phyloP scores from a whole-genome alignment of 345 rosid genomes.

The Ceriops zippeliana region DNA sequence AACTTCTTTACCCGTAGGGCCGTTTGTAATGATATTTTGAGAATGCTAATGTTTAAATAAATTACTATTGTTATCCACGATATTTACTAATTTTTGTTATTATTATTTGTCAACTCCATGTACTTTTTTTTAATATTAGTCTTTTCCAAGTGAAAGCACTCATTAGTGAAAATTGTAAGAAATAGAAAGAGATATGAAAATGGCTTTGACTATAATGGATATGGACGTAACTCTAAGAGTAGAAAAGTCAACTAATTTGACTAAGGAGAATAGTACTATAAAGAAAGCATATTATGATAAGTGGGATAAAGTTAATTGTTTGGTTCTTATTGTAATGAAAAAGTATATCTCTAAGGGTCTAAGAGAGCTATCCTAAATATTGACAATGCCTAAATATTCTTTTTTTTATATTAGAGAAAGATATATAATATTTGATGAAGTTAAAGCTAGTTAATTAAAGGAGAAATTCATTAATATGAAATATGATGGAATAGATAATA shows the following conservation, averaged over 20 bases:
- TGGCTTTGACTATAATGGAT: not conserved
- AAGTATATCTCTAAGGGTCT: not conserved
- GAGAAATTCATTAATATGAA: not conserved
- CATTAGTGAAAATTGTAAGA: not conserved
- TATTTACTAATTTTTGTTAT: not conserved
- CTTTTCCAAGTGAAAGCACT: not conserved
- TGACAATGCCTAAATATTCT: not conserved
- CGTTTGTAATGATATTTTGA: too few species aligned
- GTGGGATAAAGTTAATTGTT: not conserved
- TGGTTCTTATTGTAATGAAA: constrained; percentile 6
- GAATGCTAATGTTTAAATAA: too few species aligned
- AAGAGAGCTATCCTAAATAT: not conserved
- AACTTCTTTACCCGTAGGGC: too few species aligned
- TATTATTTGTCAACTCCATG: not conserved
- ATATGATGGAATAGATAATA: not conserved
- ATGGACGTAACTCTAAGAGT: too few species aligned
- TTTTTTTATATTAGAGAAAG: not conserved
- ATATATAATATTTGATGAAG: not conserved
- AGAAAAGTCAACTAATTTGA: not conserved
- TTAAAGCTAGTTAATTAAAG: too few species aligned
- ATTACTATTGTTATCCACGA: too few species aligned
- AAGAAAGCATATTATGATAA: not conserved
- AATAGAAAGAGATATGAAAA: not conserved
- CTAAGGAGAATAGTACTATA: not conserved
- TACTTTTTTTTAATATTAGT: not conserved